phyloP scores from a whole-genome alignment of 176 grass and related monocot genomes.

The Pharus latifolius region DNA sequence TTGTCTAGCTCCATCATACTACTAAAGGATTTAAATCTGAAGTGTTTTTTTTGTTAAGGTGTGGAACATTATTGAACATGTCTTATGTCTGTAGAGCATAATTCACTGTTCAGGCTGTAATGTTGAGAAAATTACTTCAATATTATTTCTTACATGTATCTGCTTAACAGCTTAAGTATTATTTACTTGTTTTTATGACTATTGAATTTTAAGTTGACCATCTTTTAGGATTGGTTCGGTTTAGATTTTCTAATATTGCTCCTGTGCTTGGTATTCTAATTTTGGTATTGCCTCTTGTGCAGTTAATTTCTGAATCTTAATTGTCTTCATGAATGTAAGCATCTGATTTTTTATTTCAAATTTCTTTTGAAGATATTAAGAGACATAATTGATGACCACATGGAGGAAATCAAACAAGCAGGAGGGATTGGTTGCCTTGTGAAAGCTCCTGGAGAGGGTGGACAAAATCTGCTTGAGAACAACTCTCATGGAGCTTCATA shows the following conservation, averaged over 20 bases:
- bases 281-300: not conserved
- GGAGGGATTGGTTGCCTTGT: constrained; percentile 48
- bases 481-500: not conserved
- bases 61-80: not conserved
- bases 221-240: not conserved
- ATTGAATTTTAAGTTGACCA: not conserved
- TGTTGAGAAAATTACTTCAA: not conserved
- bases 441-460: constrained; percentile 26
- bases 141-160: not conserved
- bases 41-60: not conserved
- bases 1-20: not conserved
- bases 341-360: constrained; percentile 3
- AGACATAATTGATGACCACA: constrained; percentile 97
- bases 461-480: constrained; percentile 5
- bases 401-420: constrained; percentile 87
- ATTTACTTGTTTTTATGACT: constrained; percentile 9
- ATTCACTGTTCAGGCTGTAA: not conserved
- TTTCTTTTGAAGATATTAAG: constrained; percentile 67
- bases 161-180: not conserved
- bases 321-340: constrained; percentile 10
- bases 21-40: not conserved
- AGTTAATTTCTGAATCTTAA: constrained; percentile 16
- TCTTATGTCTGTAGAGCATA: not conserved
- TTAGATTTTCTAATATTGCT: not conserved
- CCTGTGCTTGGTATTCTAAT: not conserved